These are phyloP conservation scores for Nitzschia sp. DNA, from an alignment of 108 stramenopile species.

Conservation along the genomic window DNA sequence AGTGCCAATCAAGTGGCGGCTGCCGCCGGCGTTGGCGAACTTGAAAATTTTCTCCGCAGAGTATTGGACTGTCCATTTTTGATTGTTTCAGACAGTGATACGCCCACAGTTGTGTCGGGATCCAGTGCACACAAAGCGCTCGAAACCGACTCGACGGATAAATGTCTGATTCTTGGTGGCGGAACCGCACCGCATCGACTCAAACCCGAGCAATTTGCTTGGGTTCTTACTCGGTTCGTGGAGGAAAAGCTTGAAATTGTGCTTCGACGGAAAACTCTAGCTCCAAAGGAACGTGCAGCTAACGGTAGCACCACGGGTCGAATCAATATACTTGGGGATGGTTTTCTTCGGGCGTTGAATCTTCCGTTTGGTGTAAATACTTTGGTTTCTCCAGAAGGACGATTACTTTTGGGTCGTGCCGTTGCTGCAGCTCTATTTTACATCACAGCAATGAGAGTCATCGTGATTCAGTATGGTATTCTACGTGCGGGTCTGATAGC, in stretches of 20 bases:
- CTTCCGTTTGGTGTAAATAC: constrained; percentile 35
- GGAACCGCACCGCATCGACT: constrained; percentile 60
- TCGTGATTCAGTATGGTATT: constrained; percentile 40
- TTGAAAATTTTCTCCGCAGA: constrained; percentile 41
- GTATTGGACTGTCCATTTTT: constrained; percentile 52
- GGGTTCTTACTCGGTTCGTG: constrained; percentile 61
- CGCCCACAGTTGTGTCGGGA: constrained; percentile 15
- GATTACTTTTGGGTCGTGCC: constrained; percentile 37
- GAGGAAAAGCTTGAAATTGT: constrained; percentile 50
- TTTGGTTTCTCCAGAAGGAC: constrained; percentile 31
- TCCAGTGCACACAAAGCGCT: constrained; percentile 19
- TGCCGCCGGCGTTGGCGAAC: background rate
- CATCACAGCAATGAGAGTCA: constrained; percentile 32
- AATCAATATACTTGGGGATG: too few species aligned
- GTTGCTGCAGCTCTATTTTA: constrained; percentile 44
- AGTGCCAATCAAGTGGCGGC: constrained; percentile 22
- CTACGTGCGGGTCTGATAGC: constrained; percentile 28
- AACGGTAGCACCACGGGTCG: background rate
- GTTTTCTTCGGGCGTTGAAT: constrained; percentile 12
- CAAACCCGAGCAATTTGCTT: constrained; percentile 60
- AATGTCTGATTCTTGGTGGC: constrained; percentile 53
- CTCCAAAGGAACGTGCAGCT: background rate
- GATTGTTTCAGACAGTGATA: constrained; percentile 65
- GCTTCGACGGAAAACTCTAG: background rate
- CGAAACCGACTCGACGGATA: constrained; percentile 4